A percentile compares a stretch with the other conserved stretches of the same genome.
These are phyloP conservation scores for Gentiana dahurica DNA, from an alignment of 257 asterid species.

Conservation along the genomic window DNA sequence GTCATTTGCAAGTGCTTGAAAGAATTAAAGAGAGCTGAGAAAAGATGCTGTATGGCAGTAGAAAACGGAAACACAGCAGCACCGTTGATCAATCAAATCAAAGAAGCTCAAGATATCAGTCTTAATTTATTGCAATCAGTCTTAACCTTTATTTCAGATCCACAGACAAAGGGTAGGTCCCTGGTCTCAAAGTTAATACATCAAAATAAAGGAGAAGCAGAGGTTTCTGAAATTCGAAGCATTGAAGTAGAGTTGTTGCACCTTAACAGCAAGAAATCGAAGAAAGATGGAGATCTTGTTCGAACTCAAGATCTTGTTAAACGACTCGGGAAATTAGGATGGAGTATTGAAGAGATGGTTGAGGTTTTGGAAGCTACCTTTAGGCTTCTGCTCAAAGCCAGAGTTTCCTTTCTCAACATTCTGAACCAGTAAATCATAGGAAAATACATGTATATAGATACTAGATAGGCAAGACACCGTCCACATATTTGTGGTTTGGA, in stretches of 20 bases:
- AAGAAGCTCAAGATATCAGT: slow-evolving; percentile 18
- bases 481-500: too few relatives aligned
- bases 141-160: slow-evolving; percentile 8
- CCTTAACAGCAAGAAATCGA: slow-evolving; percentile 2
- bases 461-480: too few relatives aligned
- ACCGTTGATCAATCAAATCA: slow-evolving; percentile 7
- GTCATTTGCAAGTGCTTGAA: slow-evolving; percentile 16
- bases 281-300: background rate
- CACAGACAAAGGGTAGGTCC: slow-evolving; percentile 12
- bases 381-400: slow-evolving; percentile 17
- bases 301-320: slow-evolving; percentile 10
- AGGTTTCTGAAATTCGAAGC: background rate
- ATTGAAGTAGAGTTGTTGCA: slow-evolving; percentile 4
- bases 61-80: too few relatives aligned
- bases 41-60: too few relatives aligned
- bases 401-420: slow-evolving; percentile 22
- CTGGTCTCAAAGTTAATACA: slow-evolving; percentile 20
- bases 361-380: slow-evolving; percentile 13
- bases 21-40: slow-evolving; percentile 13
- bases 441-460: too few relatives aligned
- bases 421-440: slow-evolving; percentile 12
- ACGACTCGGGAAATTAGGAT: slow-evolving; percentile 10
- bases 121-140: slow-evolving; percentile 7
- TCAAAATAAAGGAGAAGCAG: background rate
- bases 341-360: slow-evolving; percentile 13